Conservation (phyloP, 495 filamentous ascomycete genomes). For the Trichoderma reesei region DNA sequence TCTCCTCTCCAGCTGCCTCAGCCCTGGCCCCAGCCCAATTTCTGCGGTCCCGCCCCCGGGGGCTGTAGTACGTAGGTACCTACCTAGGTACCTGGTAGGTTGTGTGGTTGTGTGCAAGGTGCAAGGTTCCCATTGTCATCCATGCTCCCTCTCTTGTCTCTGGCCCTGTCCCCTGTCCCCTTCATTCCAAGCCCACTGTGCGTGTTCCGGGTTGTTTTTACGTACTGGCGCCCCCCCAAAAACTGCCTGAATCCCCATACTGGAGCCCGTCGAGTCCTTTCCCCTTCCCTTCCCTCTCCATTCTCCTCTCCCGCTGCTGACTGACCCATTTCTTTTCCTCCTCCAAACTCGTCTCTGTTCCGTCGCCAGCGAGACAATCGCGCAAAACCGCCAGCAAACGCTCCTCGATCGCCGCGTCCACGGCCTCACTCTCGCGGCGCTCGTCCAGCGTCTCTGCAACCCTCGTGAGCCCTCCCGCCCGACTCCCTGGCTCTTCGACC, state of each 20-base stretch:
- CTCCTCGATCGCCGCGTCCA: not conserved
- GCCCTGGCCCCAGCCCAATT: conserved; percentile 4
- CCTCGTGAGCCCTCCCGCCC: not conserved
- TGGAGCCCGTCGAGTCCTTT: not conserved
- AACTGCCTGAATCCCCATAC: not conserved
- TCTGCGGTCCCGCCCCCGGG: not conserved
- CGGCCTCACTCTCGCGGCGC: not conserved
- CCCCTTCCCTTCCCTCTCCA: not conserved
- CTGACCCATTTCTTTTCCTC: not conserved
- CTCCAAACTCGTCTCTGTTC: not conserved
- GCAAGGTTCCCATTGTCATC: no score
- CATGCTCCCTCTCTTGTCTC: no score
- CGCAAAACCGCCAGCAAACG: not conserved
- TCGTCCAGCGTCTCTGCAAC: not conserved
- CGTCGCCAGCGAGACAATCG: not conserved
- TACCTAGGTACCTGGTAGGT: no score
- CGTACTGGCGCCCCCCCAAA: conserved; percentile 1
- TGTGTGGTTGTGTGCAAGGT: no score
- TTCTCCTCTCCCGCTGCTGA: not conserved
- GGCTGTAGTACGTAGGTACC: no score
- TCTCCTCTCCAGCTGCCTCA: not conserved
- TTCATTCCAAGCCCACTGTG: not conserved
- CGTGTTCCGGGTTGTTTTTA: not conserved
- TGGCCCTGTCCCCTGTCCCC: not conserved
- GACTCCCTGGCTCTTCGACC: not conserved